Percentiles rank a stretch among this genome's conserved stretches.
Evolutionary conservation across 31 red algal genomes (phyloP).

Genomic region (Odonthalia washingtoniensis): DNA sequence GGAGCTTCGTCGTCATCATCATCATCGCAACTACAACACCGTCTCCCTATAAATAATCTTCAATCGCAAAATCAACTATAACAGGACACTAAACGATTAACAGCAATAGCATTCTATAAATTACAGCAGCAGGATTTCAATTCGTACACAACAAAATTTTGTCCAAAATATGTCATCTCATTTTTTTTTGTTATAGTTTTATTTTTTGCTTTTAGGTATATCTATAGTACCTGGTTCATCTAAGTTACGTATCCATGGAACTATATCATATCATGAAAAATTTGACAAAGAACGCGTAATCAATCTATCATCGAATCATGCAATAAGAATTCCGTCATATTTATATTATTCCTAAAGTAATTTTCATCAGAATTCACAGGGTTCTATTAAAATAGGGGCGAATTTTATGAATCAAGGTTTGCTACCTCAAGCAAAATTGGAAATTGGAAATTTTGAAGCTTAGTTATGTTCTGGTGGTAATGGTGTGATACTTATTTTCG

Average conservation of each 20-base stretch:
- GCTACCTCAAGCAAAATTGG: neutral
- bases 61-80: too few species aligned
- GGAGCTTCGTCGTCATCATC: neutral
- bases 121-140: too few species aligned
- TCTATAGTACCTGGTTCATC: neutral
- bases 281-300: neutral
- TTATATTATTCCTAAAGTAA: neutral
- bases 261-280: neutral
- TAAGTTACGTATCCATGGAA: neutral
- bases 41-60: neutral
- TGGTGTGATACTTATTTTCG: neutral
- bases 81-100: too few species aligned
- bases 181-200: neutral
- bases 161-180: neutral
- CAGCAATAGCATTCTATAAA: neutral
- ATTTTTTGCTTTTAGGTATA: neutral
- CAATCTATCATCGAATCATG: neutral
- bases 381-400: too few species aligned
- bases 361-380: too few species aligned
- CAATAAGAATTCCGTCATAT: neutral
- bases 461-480: neutral
- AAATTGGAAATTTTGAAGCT: neutral
- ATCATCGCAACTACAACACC: neutral
- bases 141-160: neutral
- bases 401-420: too few species aligned